These are phyloP conservation scores for Acacia pycnantha DNA, from an alignment of 331 rosid genomes.

Conservation along the genomic window DNA sequence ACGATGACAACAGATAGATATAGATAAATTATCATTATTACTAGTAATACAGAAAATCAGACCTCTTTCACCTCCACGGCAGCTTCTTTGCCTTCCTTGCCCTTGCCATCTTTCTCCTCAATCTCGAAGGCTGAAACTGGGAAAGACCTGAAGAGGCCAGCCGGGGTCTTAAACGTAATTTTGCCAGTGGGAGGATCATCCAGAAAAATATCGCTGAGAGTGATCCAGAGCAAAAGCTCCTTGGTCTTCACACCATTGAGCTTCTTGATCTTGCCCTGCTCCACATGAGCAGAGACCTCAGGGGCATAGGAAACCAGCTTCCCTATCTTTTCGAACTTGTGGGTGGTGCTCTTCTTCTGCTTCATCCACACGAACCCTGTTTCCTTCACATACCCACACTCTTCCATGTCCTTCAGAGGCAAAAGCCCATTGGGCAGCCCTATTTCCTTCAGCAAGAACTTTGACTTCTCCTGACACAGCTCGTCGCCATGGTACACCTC, in stretches of 20 bases:
- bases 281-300: slow-evolving; percentile 77
- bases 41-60: slow-evolving; percentile 11
- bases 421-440: slow-evolving; percentile 70
- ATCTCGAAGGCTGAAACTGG: slow-evolving; percentile 62
- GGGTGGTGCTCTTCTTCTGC: slow-evolving; percentile 67
- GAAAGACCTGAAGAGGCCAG: slow-evolving; percentile 67
- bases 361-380: slow-evolving; percentile 93
- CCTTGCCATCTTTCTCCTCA: slow-evolving; percentile 33
- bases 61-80: slow-evolving; percentile 50
- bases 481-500: slow-evolving; percentile 73
- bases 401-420: slow-evolving; percentile 72
- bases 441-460: slow-evolving; percentile 52
- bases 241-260: slow-evolving; percentile 88
- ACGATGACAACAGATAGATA: neutral
- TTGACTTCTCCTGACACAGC: slow-evolving; percentile 57
- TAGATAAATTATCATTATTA: neutral
- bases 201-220: slow-evolving; percentile 59
- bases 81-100: slow-evolving; percentile 5
- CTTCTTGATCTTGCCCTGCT: slow-evolving; percentile 74
- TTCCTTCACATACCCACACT: slow-evolving; percentile 70
- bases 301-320: slow-evolving; percentile 61
- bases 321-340: slow-evolving; percentile 83
- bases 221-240: slow-evolving; percentile 81
- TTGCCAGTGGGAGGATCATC: slow-evolving; percentile 75
- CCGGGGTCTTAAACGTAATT: slow-evolving; percentile 59